Conservation (phyloP, 1,284 basidiomycete genomes). For the Testicularia cyperi region DNA sequence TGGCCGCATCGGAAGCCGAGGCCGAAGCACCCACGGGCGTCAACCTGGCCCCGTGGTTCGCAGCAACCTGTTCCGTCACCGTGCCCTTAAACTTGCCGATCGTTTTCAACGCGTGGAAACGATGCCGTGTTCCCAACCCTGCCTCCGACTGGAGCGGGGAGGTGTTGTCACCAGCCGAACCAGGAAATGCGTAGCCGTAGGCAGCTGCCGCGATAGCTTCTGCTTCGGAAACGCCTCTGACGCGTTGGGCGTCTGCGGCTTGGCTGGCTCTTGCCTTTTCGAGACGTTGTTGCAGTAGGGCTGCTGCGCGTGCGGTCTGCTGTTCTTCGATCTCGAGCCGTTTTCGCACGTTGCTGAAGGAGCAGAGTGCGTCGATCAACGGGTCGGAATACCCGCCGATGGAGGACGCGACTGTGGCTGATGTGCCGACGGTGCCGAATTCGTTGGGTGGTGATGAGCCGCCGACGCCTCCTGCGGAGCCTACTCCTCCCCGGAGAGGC, state of each 20-base stretch:
- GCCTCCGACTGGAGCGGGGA: constrained; percentile 9
- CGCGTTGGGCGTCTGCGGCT: too few relatives aligned
- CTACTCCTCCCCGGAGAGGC: constrained; percentile 24
- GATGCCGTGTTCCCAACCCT: constrained; percentile 21
- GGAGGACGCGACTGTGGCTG: constrained; percentile 1
- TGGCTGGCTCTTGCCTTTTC: too few relatives aligned
- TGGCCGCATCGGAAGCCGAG: too few relatives aligned
- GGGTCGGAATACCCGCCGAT: constrained; percentile 22
- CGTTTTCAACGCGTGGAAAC: constrained; percentile 35
- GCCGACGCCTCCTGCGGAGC: constrained; percentile 20
- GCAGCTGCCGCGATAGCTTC: too few relatives aligned
- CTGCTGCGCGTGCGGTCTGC: too few relatives aligned
- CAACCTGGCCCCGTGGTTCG: too few relatives aligned
- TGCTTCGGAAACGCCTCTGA: too few relatives aligned
- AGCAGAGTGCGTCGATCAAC: constrained; percentile 45
- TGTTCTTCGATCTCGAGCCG: constrained; percentile 43
- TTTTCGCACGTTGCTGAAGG: constrained; percentile 47
- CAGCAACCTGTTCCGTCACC: constrained; percentile 40
- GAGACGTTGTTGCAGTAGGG: too few relatives aligned
- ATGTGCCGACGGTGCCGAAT: constrained; percentile 26
- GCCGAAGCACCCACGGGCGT: too few relatives aligned
- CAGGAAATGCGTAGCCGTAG: not conserved
- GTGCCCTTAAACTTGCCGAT: constrained; percentile 51
- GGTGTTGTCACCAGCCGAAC: constrained; percentile 2
- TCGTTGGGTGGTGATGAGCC: constrained; percentile 18